Percentiles rank a stretch among this genome's conserved stretches.
Evolutionary conservation across 495 filamentous ascomycete genomes (phyloP).

Genomic region (Xylaria flabelliformis): DNA sequence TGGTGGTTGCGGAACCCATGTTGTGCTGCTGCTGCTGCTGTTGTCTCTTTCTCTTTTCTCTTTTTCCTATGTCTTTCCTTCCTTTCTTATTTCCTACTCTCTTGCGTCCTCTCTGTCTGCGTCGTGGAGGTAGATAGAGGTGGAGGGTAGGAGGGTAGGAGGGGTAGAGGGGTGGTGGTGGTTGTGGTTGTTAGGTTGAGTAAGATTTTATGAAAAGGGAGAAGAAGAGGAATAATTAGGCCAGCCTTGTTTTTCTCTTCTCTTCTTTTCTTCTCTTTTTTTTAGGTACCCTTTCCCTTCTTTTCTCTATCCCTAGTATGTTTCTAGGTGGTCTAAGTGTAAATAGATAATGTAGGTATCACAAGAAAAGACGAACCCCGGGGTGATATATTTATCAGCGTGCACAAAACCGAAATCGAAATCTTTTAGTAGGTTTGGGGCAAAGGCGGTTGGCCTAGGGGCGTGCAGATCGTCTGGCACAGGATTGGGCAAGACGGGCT

Average conservation of each 20-base stretch:
- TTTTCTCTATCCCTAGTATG: not conserved
- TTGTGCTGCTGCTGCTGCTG: not conserved
- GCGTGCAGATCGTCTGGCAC: not conserved
- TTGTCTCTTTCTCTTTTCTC: not conserved
- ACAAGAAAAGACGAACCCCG: not conserved
- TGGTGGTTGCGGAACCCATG: slow-evolving; percentile 50
- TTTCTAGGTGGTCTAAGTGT: not conserved
- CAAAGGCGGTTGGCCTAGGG: not conserved
- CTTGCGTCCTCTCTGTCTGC: not conserved
- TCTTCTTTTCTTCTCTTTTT: not conserved
- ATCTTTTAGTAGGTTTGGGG: not conserved
- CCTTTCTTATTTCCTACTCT: not conserved
- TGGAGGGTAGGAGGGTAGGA: too few relatives aligned
- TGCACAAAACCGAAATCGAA: slow-evolving; percentile 6
- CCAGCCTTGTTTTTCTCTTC: not conserved
- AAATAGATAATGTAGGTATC: not conserved
- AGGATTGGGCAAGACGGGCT: slow-evolving; percentile 11
- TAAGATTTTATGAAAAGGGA: not conserved
- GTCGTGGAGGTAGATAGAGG: not conserved
- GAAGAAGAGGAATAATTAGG: not conserved
- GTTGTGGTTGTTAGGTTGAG: not conserved
- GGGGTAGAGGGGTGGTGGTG: not conserved
- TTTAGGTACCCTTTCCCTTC: not conserved
- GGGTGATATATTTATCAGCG: not conserved
- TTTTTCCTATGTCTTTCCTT: not conserved